These are phyloP conservation scores for Brassica carinata DNA, from an alignment of 345 rosid species.

Conservation along the genomic window DNA sequence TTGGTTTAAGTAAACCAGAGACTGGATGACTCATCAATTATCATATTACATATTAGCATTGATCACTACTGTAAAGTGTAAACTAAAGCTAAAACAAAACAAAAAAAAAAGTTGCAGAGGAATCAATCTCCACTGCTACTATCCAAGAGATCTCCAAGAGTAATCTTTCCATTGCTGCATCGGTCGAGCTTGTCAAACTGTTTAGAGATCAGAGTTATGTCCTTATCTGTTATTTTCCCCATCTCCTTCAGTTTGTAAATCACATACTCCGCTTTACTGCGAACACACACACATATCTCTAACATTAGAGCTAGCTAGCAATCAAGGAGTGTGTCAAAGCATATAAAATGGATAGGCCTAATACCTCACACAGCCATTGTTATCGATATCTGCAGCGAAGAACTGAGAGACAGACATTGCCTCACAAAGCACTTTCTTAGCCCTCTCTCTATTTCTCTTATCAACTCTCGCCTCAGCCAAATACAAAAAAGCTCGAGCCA, in stretches of 20 bases:
- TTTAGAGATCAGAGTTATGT: constrained; percentile 61
- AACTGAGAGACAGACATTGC: constrained; percentile 89
- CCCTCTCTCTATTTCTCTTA: constrained; percentile 80
- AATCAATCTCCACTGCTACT: constrained; percentile 30
- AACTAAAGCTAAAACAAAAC: constrained; percentile 32
- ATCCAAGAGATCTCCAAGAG: constrained; percentile 78
- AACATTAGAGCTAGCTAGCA: constrained; percentile 4
- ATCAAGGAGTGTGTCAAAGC: neutral
- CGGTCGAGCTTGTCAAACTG: constrained; percentile 77
- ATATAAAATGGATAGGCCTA: neutral
- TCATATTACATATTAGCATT: neutral
- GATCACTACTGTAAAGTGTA: constrained; percentile 24
- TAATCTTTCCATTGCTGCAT: constrained; percentile 79
- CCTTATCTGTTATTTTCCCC: constrained; percentile 82
- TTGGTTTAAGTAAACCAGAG: constrained; percentile 12
- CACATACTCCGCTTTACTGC: constrained; percentile 79
- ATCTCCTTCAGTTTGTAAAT: constrained; percentile 89
- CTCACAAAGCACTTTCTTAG: constrained; percentile 86
- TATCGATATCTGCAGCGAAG: constrained; percentile 92
- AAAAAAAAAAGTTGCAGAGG: constrained; percentile 20
- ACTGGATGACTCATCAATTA: neutral
- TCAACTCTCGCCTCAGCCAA: constrained; percentile 94
- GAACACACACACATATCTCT: neutral
- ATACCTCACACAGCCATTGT: constrained; percentile 93
- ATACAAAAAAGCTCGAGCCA: constrained; percentile 83